phyloP scores from a whole-genome alignment of 768 basidiomycete species.

The Serendipita vermifera region DNA sequence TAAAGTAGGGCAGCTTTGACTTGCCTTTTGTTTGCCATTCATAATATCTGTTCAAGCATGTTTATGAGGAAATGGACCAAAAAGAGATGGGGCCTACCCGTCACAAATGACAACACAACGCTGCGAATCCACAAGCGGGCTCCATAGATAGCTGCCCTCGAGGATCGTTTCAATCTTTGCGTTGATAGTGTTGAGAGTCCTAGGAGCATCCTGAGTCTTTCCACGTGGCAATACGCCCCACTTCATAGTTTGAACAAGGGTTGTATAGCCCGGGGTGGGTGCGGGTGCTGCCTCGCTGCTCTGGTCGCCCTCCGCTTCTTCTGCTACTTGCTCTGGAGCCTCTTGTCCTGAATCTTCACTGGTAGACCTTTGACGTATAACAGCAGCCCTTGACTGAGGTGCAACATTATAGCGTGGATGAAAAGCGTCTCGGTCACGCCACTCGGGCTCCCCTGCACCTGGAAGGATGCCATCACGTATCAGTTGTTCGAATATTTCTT shows the following conservation, averaged over 20 bases:
- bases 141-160: conserved; percentile 63
- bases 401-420: conserved; percentile 68
- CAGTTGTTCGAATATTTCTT: conserved; percentile 28
- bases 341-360: conserved; percentile 15
- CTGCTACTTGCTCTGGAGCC: conserved; percentile 10
- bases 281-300: not conserved
- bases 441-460: conserved; percentile 37
- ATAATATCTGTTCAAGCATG: conserved; percentile 49
- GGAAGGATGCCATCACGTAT: conserved; percentile 25
- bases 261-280: not conserved
- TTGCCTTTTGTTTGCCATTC: conserved; percentile 81
- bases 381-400: conserved; percentile 64
- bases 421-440: conserved; percentile 48
- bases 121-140: conserved; percentile 60
- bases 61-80: not conserved
- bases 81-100: conserved; percentile 35
- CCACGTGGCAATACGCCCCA: conserved; percentile 83
- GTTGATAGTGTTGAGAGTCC: conserved; percentile 67
- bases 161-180: conserved; percentile 74
- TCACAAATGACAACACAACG: conserved; percentile 77
- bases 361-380: conserved; percentile 40
- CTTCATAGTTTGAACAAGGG: conserved; percentile 4
- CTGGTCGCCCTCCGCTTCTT: conserved; percentile 43
- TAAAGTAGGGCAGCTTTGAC: conserved; percentile 69
- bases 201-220: conserved; percentile 53